Conservation (phyloP, 2,329 filamentous ascomycete genomes). For the Rhinocladiella similis region DNA sequence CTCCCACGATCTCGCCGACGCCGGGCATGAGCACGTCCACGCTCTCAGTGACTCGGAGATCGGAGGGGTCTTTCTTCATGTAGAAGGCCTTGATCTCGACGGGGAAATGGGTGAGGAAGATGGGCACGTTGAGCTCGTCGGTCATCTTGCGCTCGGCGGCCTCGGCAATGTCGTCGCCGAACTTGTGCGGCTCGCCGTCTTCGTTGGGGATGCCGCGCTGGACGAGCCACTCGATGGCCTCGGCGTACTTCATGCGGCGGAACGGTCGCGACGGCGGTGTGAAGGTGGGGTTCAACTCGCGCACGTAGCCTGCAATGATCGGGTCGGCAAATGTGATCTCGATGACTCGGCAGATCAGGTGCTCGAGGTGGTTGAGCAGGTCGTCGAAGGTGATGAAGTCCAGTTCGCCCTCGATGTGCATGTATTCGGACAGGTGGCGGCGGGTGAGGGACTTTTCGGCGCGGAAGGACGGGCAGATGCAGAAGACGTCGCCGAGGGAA, state of each 20-base stretch:
- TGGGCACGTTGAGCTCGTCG: slow-evolving; percentile 90
- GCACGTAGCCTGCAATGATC: slow-evolving; percentile 69
- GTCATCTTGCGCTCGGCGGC: slow-evolving; percentile 97
- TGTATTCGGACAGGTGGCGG: slow-evolving; percentile 93
- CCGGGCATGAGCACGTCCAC: slow-evolving; percentile 89
- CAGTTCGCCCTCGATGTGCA: slow-evolving; percentile 92
- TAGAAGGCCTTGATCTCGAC: slow-evolving; percentile 98
- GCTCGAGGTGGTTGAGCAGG: slow-evolving; percentile 82
- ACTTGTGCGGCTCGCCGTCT: slow-evolving; percentile 76
- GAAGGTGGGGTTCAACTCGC: slow-evolving; percentile 90
- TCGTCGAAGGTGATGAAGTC: slow-evolving; percentile 95
- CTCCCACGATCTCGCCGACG: slow-evolving; percentile 95
- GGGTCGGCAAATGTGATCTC: slow-evolving; percentile 74
- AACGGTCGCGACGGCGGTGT: slow-evolving; percentile 79
- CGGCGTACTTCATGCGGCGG: slow-evolving; percentile 89
- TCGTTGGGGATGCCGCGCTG: slow-evolving; percentile 88
- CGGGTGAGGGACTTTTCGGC: slow-evolving; percentile 95
- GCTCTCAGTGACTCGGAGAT: slow-evolving; percentile 84
- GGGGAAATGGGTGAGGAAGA: slow-evolving; percentile 97
- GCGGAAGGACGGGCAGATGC: slow-evolving; percentile 97
- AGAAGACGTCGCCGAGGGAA: slow-evolving; percentile 91
- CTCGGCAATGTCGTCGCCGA: slow-evolving; percentile 97
- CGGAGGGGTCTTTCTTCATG: slow-evolving; percentile 85
- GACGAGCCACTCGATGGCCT: slow-evolving; percentile 91
- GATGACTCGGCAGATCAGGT: slow-evolving; percentile 83